A percentile compares a stretch with the other conserved stretches of the same genome.
Evolutionary conservation across 345 rosid genomes (phyloP).

Genomic region (Eucalyptus polybractea): DNA sequence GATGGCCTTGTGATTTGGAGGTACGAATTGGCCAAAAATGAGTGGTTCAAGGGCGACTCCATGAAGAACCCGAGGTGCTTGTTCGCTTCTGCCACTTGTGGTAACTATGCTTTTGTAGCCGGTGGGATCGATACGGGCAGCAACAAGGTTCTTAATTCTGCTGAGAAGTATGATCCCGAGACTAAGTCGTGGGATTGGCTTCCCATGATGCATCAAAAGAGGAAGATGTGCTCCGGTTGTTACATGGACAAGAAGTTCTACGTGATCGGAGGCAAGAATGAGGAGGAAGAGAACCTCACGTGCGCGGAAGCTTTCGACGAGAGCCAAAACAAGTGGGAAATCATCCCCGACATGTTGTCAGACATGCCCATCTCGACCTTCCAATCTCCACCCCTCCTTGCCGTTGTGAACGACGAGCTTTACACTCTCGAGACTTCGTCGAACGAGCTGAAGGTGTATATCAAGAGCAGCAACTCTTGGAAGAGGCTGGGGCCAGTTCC

Average conservation of each 20-base stretch:
- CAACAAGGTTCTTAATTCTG: conserved; percentile 27
- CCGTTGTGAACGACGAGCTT: conserved; percentile 58
- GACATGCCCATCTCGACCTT: conserved; percentile 27
- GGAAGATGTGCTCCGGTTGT: conserved; percentile 64
- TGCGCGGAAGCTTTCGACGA: conserved; percentile 68
- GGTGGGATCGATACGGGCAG: conserved; percentile 42
- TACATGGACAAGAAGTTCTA: conserved; percentile 64
- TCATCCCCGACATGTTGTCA: conserved; percentile 41
- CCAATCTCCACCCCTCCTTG: conserved; percentile 78
- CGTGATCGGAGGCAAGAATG: conserved; percentile 69
- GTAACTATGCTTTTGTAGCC: conserved; percentile 52
- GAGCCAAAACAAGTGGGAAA: conserved; percentile 39
- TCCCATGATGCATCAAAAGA: conserved; percentile 27
- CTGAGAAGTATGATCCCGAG: conserved; percentile 57
- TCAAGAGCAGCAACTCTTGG: conserved; percentile 52
- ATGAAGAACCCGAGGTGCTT: conserved; percentile 66
- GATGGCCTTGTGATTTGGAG: conserved; percentile 57
- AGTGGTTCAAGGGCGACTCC: conserved; percentile 65
- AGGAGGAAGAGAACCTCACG: conserved; percentile 28
- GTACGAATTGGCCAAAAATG: conserved; percentile 50
- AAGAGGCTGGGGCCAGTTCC: conserved; percentile 66
- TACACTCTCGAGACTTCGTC: conserved; percentile 61
- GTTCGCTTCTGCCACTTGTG: conserved; percentile 71
- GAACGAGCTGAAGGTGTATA: conserved; percentile 52
- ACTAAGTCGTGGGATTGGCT: conserved; percentile 63